Evolutionary conservation across 169 alveolate genomes (phyloP).

Genomic region (Cryptosporidium xiaoi): DNA sequence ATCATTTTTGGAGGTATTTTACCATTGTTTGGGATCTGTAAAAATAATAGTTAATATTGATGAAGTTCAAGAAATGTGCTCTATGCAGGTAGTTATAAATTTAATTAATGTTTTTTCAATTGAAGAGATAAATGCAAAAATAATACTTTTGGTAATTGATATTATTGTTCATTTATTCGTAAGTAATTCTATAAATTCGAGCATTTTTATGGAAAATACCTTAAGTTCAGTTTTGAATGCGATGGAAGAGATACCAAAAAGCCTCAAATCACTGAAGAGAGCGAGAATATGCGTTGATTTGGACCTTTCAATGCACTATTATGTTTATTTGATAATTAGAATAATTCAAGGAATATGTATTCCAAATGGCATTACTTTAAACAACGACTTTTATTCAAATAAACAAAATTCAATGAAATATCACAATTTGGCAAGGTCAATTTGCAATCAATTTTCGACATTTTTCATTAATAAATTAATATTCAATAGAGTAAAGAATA

Average conservation of each 20-base stretch:
- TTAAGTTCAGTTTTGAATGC: slow-evolving; percentile 19
- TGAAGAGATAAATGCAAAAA: slow-evolving; percentile 18
- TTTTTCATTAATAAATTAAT: slow-evolving; percentile 17
- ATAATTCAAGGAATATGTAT: slow-evolving; percentile 40
- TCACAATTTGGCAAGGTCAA: slow-evolving; percentile 14
- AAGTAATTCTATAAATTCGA: slow-evolving; percentile 25
- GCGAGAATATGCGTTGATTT: slow-evolving; percentile 26
- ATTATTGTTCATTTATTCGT: slow-evolving; percentile 50
- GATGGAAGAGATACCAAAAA: slow-evolving; percentile 36
- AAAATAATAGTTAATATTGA: neutral
- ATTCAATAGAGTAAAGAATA: slow-evolving; percentile 25
- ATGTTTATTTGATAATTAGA: slow-evolving; percentile 28
- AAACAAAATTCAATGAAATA: slow-evolving; percentile 26
- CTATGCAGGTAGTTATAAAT: slow-evolving; percentile 31
- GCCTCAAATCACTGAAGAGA: slow-evolving; percentile 36
- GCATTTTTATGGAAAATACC: slow-evolving; percentile 25
- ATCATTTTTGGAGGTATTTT: neutral
- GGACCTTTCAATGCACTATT: slow-evolving; percentile 25
- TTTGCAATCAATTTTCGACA: slow-evolving; percentile 54
- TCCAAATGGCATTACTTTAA: slow-evolving; percentile 29
- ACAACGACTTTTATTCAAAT: neutral
- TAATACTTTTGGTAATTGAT: slow-evolving; percentile 1
- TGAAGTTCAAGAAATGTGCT: slow-evolving; percentile 8
- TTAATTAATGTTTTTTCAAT: slow-evolving; percentile 24
- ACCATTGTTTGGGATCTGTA: slow-evolving; percentile 13